Conservation (phyloP, 495 filamentous ascomycete species). For the Pyronema omphalodes region DNA sequence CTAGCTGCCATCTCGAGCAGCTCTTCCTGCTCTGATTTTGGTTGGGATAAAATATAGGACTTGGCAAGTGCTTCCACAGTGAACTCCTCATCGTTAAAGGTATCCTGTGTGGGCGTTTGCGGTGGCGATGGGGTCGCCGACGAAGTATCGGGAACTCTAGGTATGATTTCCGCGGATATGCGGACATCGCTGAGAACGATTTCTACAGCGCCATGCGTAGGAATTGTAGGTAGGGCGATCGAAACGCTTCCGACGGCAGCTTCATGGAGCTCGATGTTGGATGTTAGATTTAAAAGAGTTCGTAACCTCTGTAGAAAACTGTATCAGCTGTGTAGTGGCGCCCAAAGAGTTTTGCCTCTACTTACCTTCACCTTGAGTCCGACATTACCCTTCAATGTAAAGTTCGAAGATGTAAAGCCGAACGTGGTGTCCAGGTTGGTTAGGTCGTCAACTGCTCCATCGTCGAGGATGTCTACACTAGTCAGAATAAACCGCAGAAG, state of each 20-base stretch:
- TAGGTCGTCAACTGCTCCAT: constrained; percentile 18
- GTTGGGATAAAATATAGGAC: constrained; percentile 72
- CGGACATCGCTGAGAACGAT: constrained; percentile 16
- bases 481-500: constrained; percentile 18
- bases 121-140: background rate
- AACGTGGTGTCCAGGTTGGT: constrained; percentile 18
- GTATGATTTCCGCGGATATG: constrained; percentile 9
- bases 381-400: constrained; percentile 10
- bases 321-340: background rate
- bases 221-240: constrained; percentile 21
- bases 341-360: background rate
- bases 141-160: constrained; percentile 6
- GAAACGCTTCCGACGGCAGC: constrained; percentile 22
- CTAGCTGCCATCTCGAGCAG: constrained; percentile 38
- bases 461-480: constrained; percentile 18
- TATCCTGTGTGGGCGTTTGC: background rate
- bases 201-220: constrained; percentile 17
- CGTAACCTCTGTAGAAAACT: constrained; percentile 10
- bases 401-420: constrained; percentile 13
- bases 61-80: constrained; percentile 69
- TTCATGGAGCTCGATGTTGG: constrained; percentile 10
- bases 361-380: constrained; percentile 22
- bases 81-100: constrained; percentile 23
- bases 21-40: constrained; percentile 45
- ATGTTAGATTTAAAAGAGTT: constrained; percentile 5